Conservation (phyloP, 2,329 filamentous ascomycete genomes). For the Coniella lustricola region DNA sequence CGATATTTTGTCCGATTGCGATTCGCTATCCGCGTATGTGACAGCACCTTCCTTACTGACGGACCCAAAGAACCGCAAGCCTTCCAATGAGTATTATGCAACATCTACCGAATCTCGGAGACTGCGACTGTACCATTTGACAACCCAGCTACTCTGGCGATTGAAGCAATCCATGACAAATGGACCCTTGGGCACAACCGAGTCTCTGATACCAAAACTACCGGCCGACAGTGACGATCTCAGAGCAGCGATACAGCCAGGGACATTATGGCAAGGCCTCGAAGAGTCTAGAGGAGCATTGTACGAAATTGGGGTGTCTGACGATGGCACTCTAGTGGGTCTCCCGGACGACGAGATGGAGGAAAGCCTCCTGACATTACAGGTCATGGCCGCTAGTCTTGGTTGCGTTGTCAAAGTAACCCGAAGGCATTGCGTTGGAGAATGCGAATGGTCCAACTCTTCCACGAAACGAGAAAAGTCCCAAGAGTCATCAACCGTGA, state of each 20-base stretch:
- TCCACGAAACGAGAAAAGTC: constrained; percentile 22
- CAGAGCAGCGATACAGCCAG: constrained; percentile 39
- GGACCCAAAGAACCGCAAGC: constrained; percentile 4
- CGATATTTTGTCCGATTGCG: not conserved
- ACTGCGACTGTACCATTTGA: constrained; percentile 80
- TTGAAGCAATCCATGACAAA: constrained; percentile 85
- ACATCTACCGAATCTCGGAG: constrained; percentile 62
- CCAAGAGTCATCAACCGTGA: constrained; percentile 18
- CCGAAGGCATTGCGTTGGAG: constrained; percentile 75
- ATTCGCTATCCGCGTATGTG: constrained; percentile 6
- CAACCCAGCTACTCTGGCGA: constrained; percentile 90
- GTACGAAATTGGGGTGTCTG: constrained; percentile 94
- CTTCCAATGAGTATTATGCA: constrained; percentile 5
- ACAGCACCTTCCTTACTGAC: constrained; percentile 29
- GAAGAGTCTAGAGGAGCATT: constrained; percentile 90
- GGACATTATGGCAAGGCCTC: constrained; percentile 65
- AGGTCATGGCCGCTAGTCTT: constrained; percentile 85
- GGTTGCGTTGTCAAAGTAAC: constrained; percentile 79
- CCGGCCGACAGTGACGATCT: constrained; percentile 54
- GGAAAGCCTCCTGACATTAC: constrained; percentile 78
- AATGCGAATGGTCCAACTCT: constrained; percentile 65
- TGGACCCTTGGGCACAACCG: constrained; percentile 33
- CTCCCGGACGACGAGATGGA: constrained; percentile 85
- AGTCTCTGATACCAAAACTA: constrained; percentile 67
- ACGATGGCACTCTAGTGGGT: constrained; percentile 86